These are phyloP conservation scores for Triticum timopheevii DNA, from an alignment of 176 grass and related monocot species.

Conservation along the genomic window DNA sequence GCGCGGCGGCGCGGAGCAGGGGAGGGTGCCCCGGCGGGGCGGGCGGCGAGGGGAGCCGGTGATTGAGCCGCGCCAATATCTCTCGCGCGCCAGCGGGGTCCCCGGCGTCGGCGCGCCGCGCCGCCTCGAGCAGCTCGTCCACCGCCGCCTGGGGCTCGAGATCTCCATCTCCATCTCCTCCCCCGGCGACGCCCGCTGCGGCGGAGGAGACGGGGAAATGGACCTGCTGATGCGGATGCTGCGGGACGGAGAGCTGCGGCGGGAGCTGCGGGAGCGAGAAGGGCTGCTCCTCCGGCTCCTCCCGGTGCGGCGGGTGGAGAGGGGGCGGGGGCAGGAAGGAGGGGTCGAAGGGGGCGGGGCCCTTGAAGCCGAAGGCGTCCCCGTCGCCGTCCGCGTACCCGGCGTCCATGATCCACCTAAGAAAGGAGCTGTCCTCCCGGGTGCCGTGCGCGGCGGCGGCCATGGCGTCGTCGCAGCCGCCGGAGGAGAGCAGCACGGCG, in stretches of 20 bases:
- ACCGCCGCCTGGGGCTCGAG: conserved; percentile 21
- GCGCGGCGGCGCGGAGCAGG: conserved; percentile 44
- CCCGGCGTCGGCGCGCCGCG: conserved; percentile 33
- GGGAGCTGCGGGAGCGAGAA: conserved; percentile 19
- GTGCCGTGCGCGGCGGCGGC: neutral
- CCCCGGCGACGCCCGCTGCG: neutral
- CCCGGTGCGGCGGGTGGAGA: neutral
- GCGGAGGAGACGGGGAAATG: neutral
- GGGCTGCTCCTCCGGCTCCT: neutral
- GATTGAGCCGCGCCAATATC: conserved; percentile 85
- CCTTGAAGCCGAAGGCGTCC: conserved; percentile 27
- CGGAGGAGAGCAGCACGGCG: conserved; percentile 28
- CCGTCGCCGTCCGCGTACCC: conserved; percentile 19
- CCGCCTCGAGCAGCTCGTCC: conserved; percentile 50
- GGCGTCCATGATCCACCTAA: conserved; percentile 46
- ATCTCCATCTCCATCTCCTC: neutral
- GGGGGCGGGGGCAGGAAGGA: neutral
- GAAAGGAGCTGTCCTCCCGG: conserved; percentile 33
- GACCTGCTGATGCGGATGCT: neutral
- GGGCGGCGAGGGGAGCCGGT: conserved; percentile 33
- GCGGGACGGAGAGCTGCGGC: neutral
- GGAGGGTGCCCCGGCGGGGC: conserved; percentile 22
- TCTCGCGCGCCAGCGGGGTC: conserved; percentile 44
- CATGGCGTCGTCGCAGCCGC: conserved; percentile 10
- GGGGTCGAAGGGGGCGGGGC: conserved; percentile 32